Evolutionary conservation across 345 rosid genomes (phyloP), one percentile per base, ranked within the genome.

Genomic region (Boechera retrofracta): DNA sequence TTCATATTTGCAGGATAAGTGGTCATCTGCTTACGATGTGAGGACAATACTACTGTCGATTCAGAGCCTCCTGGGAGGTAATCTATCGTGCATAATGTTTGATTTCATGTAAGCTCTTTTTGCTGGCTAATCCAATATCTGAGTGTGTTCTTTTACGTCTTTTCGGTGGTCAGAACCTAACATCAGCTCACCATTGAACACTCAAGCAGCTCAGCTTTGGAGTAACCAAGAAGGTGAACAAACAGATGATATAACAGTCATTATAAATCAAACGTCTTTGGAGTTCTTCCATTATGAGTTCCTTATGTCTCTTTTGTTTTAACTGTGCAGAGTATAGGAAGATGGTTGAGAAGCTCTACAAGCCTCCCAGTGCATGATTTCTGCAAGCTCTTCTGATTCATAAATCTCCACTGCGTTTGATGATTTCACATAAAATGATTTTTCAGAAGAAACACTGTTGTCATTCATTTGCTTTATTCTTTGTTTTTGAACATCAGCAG

Each of bases 1-100:
- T 5, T 76, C 16, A 38, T 47, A 5, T 62, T 73, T 65, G 63
- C 62, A 94, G 99, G 98, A 92, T 76, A 89, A 95, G 80, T 95
- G 98, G 98, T 95, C 98, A 18, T 95, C 99, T 16, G 99, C 99
- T 10, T 95, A 95, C 65, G 99, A 95, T 83, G 98, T 92, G 21
- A 85, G 98, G 80, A 89, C 98, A 15, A 92, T 92, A 48, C 79
- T 95, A 75, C 35, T 95, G 3, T 95, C 98, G 0, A 95, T 95
- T 82, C 99, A 95, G 78, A 91, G 97, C 71, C 87, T 95, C 70
- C 90, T 95, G 51, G 99, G 99, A 91, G 99, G 99, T 92, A 84
- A 28, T 15, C 11, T 54, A 7, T 58, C 13, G 10, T 3, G 10
- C n/a, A 21, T 42, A 2, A 48, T 7, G 0, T 31, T 63, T 52